Evolutionary conservation across 768 basidiomycete species (phyloP).

Genomic region (Gelatoporia subvermispora): DNA sequence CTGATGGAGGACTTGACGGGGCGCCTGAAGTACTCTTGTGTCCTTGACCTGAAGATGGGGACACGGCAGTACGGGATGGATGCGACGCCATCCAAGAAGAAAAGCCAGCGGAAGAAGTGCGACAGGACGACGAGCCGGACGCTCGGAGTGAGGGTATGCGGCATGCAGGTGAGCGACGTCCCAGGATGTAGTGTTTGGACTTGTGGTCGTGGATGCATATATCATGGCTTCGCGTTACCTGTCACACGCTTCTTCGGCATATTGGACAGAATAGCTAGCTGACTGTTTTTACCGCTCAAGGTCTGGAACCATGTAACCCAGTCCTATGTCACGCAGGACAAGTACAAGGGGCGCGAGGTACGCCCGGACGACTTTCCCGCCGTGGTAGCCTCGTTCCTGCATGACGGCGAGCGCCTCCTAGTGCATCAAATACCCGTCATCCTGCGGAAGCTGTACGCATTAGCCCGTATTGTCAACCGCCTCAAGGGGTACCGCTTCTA

Average conservation of each 20-base stretch:
- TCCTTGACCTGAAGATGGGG: conserved; percentile 99
- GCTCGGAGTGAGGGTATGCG: conserved; percentile 90
- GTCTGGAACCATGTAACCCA: conserved; percentile 88
- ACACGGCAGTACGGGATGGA: conserved; percentile 98
- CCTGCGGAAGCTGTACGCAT: conserved; percentile 87
- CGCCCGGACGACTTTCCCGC: conserved; percentile 79
- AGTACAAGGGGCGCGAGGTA: conserved; percentile 92
- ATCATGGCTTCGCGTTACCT: conserved; percentile 4
- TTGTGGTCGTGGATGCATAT: conserved; percentile 6
- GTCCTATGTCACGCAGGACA: conserved; percentile 89
- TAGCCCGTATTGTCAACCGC: conserved; percentile 85
- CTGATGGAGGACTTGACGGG: conserved; percentile 99
- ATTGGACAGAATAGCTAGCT: neutral
- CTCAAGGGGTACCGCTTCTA: conserved; percentile 98
- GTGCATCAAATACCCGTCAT: conserved; percentile 90
- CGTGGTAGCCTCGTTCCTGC: conserved; percentile 78
- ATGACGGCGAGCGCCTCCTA: conserved; percentile 78
- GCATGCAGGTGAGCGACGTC: conserved; percentile 84
- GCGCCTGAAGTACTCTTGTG: conserved; percentile 84
- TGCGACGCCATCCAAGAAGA: conserved; percentile 88
- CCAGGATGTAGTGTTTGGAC: conserved; percentile 7
- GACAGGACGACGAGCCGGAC: conserved; percentile 90
- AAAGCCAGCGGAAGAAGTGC: conserved; percentile 98
- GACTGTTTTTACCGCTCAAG: conserved; percentile 34
- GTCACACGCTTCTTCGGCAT: neutral